A percentile compares a stretch with the other conserved stretches of the same genome.
Evolutionary conservation across 106 monocot species (phyloP).

Genomic region (Allium fistulosum): DNA sequence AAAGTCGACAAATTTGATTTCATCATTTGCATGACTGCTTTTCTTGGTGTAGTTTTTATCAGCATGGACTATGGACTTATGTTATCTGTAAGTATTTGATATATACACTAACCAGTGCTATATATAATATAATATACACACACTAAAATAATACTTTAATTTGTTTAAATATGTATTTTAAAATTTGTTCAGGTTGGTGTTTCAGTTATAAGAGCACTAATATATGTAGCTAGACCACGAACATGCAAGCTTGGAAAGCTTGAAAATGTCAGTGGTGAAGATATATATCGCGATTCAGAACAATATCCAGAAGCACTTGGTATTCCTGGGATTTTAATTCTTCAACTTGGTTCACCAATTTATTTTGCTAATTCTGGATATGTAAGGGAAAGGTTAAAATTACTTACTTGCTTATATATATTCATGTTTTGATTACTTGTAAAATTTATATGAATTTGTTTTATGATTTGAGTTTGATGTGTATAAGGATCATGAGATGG

Average conservation of each 20-base stretch:
- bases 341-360: slow-evolving; percentile 43
- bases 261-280: slow-evolving; percentile 26
- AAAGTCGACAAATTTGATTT: slow-evolving; percentile 90
- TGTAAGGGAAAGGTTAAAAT: slow-evolving; percentile 38
- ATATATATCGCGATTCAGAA: slow-evolving; percentile 43
- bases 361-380: slow-evolving; percentile 48
- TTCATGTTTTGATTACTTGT: not conserved
- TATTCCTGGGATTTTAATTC: slow-evolving; percentile 37
- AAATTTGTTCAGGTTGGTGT: slow-evolving; percentile 39
- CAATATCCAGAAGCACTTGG: slow-evolving; percentile 42
- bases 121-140: not conserved
- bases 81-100: slow-evolving; percentile 37
- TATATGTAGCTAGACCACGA: slow-evolving; percentile 64
- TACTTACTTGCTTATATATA: not conserved
- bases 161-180: not conserved
- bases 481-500: slow-evolving; percentile 40
- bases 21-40: slow-evolving; percentile 65
- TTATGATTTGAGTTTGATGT: not conserved
- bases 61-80: slow-evolving; percentile 62
- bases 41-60: slow-evolving; percentile 62
- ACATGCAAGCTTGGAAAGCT: slow-evolving; percentile 74
- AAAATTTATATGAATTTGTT: not conserved
- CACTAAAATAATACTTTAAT: not conserved
- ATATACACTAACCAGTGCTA: too few species aligned
- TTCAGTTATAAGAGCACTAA: slow-evolving; percentile 58